A percentile compares a stretch with the other conserved stretches of the same genome.
Conservation (phyloP, 2,329 filamentous ascomycete species). For the Zelopaecilomyces penicillatus region DNA sequence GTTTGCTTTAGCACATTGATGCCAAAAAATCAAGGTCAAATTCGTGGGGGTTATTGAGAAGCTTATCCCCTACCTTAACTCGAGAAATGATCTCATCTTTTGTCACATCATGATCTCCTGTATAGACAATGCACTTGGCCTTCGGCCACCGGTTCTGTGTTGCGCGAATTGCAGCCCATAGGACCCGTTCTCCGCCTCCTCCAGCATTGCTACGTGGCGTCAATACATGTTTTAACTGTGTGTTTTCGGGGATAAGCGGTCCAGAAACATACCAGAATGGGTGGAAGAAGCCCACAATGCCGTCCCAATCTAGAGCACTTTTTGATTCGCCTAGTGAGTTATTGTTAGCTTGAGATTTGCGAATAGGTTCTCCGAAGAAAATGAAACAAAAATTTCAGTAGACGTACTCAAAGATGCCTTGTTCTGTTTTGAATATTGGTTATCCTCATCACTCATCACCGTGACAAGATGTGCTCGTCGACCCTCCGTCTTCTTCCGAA, state of each 20-base stretch:
- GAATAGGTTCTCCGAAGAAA: no score
- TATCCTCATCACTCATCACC: conserved; percentile 39
- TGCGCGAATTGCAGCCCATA: conserved; percentile 90
- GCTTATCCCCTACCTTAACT: conserved; percentile 51
- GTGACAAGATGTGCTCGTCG: conserved; percentile 50
- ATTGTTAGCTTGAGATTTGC: conserved; percentile 62
- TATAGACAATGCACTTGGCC: conserved; percentile 87
- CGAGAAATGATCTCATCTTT: conserved; percentile 71
- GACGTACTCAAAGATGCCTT: conserved; percentile 24
- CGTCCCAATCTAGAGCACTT: conserved; percentile 57
- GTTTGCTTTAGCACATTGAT: background rate
- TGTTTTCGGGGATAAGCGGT: background rate
- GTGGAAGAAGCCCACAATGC: conserved; percentile 92
- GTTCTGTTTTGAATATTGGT: conserved; percentile 26
- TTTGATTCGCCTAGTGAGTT: conserved; percentile 30
- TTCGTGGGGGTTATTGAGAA: background rate
- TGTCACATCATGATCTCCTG: conserved; percentile 81
- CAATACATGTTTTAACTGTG: background rate
- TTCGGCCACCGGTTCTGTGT: conserved; percentile 84
- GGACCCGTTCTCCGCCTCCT: conserved; percentile 87
- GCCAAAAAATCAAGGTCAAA: conserved; percentile 8
- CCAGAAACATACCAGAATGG: conserved; percentile 72
- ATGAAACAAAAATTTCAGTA: conserved; percentile 34
- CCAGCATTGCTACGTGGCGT: conserved; percentile 67
- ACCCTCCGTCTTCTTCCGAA: conserved; percentile 55